A percentile compares a stretch with the other conserved stretches of the same genome.
phyloP scores from a whole-genome alignment of 495 filamentous ascomycete species.

The Xylaria telfairii region DNA sequence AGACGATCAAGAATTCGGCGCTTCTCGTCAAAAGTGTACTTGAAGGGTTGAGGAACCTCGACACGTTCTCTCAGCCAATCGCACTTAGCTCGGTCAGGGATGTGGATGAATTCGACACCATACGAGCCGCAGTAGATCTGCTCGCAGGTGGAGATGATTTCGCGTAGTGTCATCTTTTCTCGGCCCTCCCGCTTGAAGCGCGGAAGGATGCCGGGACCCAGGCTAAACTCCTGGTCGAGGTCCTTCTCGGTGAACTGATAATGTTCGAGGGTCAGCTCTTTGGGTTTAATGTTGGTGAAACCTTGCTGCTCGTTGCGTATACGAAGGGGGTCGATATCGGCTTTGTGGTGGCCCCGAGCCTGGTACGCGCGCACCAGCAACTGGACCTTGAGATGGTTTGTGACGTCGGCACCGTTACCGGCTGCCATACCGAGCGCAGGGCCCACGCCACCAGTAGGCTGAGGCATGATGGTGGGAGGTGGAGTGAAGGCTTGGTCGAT shows the following conservation, averaged over 20 bases:
- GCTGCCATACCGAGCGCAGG: conserved; percentile 70
- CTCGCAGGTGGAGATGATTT: conserved; percentile 93
- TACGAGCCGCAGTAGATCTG: conserved; percentile 95
- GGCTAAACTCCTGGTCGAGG: conserved; percentile 86
- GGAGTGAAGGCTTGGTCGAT: conserved; percentile 96
- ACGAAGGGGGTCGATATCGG: conserved; percentile 93
- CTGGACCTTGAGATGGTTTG: conserved; percentile 98
- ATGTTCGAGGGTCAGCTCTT: conserved; percentile 89
- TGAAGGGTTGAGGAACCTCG: conserved; percentile 92
- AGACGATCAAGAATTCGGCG: conserved; percentile 94
- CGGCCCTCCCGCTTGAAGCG: conserved; percentile 86
- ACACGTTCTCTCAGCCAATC: conserved; percentile 96
- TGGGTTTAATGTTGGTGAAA: conserved; percentile 86
- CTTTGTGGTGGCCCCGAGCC: conserved; percentile 97
- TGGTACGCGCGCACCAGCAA: conserved; percentile 96
- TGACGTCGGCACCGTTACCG: conserved; percentile 81
- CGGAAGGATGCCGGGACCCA: conserved; percentile 95
- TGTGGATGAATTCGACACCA: conserved; percentile 98
- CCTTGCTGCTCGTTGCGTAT: conserved; percentile 86
- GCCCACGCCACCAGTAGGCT: conserved; percentile 77
- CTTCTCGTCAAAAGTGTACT: conserved; percentile 96
- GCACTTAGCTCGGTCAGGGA: conserved; percentile 95
- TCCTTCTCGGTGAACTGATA: conserved; percentile 96
- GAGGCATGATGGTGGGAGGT: conserved; percentile 87
- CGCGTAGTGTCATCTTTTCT: conserved; percentile 94